Evolutionary conservation across 2,329 filamentous ascomycete genomes (phyloP), one percentile per base, ranked within the genome.

Genomic region (Tolypocladium amazonense): DNA sequence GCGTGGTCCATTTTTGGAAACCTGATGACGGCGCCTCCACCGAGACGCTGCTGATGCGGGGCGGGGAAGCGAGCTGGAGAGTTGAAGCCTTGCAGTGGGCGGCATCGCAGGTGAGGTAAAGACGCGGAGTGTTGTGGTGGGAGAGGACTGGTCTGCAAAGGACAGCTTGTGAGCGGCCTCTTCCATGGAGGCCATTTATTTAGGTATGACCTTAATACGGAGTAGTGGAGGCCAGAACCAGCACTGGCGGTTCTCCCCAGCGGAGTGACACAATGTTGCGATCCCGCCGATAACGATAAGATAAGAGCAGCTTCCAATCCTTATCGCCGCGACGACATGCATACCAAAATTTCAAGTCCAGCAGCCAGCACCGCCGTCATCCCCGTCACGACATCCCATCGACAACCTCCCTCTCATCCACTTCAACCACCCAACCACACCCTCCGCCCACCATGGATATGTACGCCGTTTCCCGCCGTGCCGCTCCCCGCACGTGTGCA

Each of bases 261-360:
- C 11, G n/a, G n/a, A n/a, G n/a, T n/a, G n/a, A 6, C 33, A 8
- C 35, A 23, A 56, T 56, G 65, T 43, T 56, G 47, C 60, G 58
- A 47, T 43, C n/a, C 55, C 30, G 52, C 55, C 30, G 50, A 37
- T 54, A 54, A 23, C 30, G 50, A 54, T 54, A 37, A 54, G 50
- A 54, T 54, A 54, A 54, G 50, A 14, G 15, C 38, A 20, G 9
- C 38, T 6, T 41, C 38, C n/a, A 15, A 27, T 58, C 30, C 25
- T 30, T n/a, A 27, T 45, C 39, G 30, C 39, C 30, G 12, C 43
- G 18, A 60, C 56, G 23, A 50, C 39, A 38, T 52, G 41, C 39
- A 38, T 62, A 58, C 62, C 67, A 66, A 71, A 71, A 69, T 71
- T 71, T 70, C 66, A 64, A 45, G 55, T 15, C 39, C 55, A 35